Evolutionary conservation across 441 rosid species (phyloP).

Genomic region (Cnidoscolus chayamansa): DNA sequence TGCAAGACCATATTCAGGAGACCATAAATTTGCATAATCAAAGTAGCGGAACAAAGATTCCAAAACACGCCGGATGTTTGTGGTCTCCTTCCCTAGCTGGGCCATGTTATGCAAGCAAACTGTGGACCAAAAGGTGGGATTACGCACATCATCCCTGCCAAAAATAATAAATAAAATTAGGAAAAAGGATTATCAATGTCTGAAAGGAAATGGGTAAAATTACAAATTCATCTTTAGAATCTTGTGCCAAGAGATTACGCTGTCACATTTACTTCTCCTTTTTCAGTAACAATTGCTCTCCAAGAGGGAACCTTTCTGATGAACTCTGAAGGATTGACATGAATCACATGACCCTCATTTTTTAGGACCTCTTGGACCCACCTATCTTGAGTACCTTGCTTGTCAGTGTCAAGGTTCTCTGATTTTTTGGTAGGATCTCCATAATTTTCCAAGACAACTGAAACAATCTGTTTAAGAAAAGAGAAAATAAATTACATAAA

Average conservation of each 20-base stretch:
- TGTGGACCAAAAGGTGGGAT: conserved; percentile 89
- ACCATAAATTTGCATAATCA: conserved; percentile 67
- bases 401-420: conserved; percentile 36
- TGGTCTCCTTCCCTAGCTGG: conserved; percentile 83
- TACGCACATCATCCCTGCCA: conserved; percentile 65
- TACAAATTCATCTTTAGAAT: conserved; percentile 18
- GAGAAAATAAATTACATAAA: conserved; percentile 9
- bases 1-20: conserved; percentile 71
- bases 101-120: conserved; percentile 91
- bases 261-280: conserved; percentile 68
- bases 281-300: conserved; percentile 68
- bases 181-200: conserved; percentile 24
- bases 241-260: conserved; percentile 50
- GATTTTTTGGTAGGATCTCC: conserved; percentile 37
- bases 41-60: conserved; percentile 87
- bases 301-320: conserved; percentile 61
- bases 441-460: conserved; percentile 86
- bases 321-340: conserved; percentile 38
- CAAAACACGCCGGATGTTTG: conserved; percentile 75
- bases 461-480: conserved; percentile 56
- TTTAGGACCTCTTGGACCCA: conserved; percentile 79
- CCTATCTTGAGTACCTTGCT: conserved; percentile 42
- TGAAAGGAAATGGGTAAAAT: conserved; percentile 11
- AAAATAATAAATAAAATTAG: not conserved
- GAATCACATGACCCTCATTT: conserved; percentile 65